Conservation (phyloP, 148 eudicot species). For the Camellia sinensis region DNA sequence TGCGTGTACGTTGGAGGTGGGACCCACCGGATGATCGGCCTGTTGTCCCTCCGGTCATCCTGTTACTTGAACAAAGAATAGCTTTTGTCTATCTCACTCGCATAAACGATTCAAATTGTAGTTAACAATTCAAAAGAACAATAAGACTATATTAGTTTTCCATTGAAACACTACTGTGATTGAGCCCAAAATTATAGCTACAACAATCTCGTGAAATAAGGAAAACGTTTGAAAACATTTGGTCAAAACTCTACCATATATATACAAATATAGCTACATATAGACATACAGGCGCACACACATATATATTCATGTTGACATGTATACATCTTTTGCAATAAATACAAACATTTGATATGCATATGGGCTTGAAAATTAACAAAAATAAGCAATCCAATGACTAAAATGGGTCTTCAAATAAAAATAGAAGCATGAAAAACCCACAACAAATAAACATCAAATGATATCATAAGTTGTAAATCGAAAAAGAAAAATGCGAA, state of each 20-base stretch:
- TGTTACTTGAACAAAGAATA: neutral
- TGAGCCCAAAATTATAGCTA: neutral
- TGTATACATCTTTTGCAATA: neutral
- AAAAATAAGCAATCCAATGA: neutral
- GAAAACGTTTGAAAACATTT: neutral
- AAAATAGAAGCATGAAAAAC: constrained; percentile 3
- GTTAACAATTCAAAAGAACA: neutral
- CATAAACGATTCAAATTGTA: neutral
- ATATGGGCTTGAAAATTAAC: neutral
- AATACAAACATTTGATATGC: neutral
- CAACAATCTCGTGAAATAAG: neutral
- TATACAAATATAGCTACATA: neutral
- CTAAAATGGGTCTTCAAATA: neutral
- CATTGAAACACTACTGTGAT: no score
- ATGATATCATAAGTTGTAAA: neutral
- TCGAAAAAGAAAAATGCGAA: neutral
- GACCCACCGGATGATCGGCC: no score
- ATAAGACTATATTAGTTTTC: neutral
- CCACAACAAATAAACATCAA: constrained; percentile 6
- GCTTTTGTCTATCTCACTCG: neutral
- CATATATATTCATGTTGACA: neutral
- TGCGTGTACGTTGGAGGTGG: no score
- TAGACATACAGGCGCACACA: no score
- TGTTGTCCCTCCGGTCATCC: no score
- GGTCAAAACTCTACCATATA: neutral